Conservation (phyloP, 345 rosid genomes). For the Streptanthus diversifolius region DNA sequence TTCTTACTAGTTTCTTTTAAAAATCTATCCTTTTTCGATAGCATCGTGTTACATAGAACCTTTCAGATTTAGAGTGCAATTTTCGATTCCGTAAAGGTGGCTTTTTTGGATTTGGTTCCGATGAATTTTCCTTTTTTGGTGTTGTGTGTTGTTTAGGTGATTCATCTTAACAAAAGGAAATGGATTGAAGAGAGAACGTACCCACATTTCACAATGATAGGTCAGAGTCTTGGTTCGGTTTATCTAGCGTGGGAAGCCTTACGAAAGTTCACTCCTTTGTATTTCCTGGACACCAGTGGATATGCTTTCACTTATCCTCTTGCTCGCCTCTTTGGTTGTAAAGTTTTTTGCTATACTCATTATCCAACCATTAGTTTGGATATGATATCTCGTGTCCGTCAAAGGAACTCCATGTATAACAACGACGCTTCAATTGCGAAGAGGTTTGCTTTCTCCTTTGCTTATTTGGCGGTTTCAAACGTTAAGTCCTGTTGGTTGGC, state of each 20-base stretch:
- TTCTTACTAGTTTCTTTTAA: not conserved
- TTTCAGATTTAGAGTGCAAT: not conserved
- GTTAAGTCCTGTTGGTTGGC: not conserved
- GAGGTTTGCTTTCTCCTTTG: constrained; percentile 45
- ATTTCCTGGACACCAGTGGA: constrained; percentile 80
- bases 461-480: not conserved
- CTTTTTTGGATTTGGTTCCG: not conserved
- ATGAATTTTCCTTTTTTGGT: not conserved
- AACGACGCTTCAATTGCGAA: constrained; percentile 62
- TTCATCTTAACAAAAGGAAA: constrained; percentile 64
- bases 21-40: not conserved
- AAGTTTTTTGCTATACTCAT: constrained; percentile 89
- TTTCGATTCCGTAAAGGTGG: not conserved
- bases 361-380: constrained; percentile 93
- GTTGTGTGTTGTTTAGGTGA: constrained; percentile 48
- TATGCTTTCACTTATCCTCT: constrained; percentile 92
- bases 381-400: constrained; percentile 84
- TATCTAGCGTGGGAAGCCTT: constrained; percentile 90
- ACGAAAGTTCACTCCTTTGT: constrained; percentile 64
- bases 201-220: constrained; percentile 90
- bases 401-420: constrained; percentile 72
- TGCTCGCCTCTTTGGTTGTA: constrained; percentile 90
- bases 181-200: constrained; percentile 85
- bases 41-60: not conserved
- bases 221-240: constrained; percentile 92